phyloP scores from a whole-genome alignment of 305 asterid species.

The Euphrasia arctica region DNA sequence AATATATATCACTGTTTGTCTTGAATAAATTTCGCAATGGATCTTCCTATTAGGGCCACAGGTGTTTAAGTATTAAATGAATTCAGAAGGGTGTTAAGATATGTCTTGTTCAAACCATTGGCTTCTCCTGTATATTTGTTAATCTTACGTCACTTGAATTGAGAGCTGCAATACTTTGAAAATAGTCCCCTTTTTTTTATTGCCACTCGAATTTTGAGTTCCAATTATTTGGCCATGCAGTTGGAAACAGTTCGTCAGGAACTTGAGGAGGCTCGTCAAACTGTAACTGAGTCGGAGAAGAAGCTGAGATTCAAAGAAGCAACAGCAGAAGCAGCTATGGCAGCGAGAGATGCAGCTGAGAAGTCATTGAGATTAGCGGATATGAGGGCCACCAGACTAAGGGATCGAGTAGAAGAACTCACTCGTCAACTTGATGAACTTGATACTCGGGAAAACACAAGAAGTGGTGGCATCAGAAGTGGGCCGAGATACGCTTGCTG shows the following conservation, averaged over 20 bases:
- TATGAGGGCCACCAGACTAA: conserved; percentile 69
- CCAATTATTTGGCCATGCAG: conserved; percentile 40
- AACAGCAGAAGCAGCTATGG: conserved; percentile 96
- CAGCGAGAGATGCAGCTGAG: conserved; percentile 96
- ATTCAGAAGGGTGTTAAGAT: neutral
- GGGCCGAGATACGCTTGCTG: conserved; percentile 85
- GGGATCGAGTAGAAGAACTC: conserved; percentile 92
- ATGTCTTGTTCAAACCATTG: too few relatives aligned
- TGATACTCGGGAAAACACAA: conserved; percentile 53
- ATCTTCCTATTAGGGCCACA: conserved; percentile 1
- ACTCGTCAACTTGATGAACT: conserved; percentile 82
- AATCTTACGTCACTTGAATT: neutral
- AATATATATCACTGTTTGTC: neutral
- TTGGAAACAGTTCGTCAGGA: conserved; percentile 65
- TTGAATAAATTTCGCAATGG: neutral
- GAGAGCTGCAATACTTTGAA: neutral
- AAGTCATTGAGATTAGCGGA: conserved; percentile 86
- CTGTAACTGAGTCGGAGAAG: conserved; percentile 66
- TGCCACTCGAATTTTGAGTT: conserved; percentile 14
- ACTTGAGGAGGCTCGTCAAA: conserved; percentile 80
- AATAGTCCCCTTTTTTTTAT: neutral
- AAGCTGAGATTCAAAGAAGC: conserved; percentile 92
- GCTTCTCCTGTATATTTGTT: too few relatives aligned
- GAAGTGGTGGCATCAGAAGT: conserved; percentile 46
- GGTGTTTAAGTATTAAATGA: conserved; percentile 10